A percentile compares a stretch with the other conserved stretches of the same genome.
phyloP scores from a whole-genome alignment of 805 yeast species.

The Millerozyma acaciae region DNA sequence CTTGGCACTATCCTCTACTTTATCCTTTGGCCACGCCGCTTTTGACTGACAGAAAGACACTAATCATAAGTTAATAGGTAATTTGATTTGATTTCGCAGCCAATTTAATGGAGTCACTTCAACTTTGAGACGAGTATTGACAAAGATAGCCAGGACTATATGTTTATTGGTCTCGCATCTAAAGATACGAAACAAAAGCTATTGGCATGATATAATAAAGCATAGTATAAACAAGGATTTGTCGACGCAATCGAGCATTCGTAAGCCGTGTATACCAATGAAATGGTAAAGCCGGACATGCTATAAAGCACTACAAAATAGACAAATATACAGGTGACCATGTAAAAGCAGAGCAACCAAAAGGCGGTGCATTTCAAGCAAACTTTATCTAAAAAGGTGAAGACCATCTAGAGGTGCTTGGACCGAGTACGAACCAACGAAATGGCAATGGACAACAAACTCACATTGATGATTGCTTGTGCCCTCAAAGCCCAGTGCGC shows the following conservation, averaged over 20 bases:
- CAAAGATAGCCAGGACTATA: too few relatives aligned
- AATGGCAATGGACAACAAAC: slow-evolving; percentile 20
- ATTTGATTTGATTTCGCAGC: too few relatives aligned
- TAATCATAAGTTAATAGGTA: too few relatives aligned
- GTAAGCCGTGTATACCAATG: slow-evolving; percentile 51
- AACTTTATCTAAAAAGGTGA: slow-evolving; percentile 35
- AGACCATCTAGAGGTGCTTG: slow-evolving; percentile 18
- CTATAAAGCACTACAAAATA: slow-evolving; percentile 58
- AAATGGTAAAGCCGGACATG: slow-evolving; percentile 55
- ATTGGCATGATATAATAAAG: too few relatives aligned
- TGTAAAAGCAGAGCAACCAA: slow-evolving; percentile 39
- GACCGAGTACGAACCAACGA: slow-evolving; percentile 14
- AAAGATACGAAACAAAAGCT: too few relatives aligned
- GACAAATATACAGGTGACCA: slow-evolving; percentile 52
- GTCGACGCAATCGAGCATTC: slow-evolving; percentile 60
- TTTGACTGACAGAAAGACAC: too few relatives aligned
- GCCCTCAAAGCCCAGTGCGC: slow-evolving; percentile 50
- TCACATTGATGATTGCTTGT: slow-evolving; percentile 40
- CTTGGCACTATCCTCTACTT: too few relatives aligned
- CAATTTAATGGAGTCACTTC: too few relatives aligned
- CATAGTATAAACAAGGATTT: too few relatives aligned
- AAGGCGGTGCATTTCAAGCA: slow-evolving; percentile 40
- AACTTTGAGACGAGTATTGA: too few relatives aligned
- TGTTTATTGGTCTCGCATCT: too few relatives aligned
- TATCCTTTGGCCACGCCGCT: too few relatives aligned